These are phyloP conservation scores for Aureobasidium leucospermi DNA, from an alignment of 2,329 filamentous ascomycete genomes.

Conservation along the genomic window DNA sequence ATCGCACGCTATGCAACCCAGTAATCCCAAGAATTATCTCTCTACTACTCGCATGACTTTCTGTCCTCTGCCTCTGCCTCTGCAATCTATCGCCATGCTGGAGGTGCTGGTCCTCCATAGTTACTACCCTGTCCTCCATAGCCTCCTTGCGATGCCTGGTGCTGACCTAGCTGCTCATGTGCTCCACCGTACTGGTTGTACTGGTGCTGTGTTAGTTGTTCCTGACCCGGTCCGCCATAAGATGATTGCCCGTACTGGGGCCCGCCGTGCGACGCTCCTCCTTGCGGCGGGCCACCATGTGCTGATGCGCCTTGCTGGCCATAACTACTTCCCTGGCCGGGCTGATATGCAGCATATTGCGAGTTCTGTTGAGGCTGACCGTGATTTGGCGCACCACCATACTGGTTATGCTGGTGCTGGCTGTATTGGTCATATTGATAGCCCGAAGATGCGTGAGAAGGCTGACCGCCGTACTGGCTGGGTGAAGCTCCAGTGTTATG, in stretches of 20 bases:
- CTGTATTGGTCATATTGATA: slow-evolving; percentile 15
- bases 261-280: background rate
- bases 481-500: slow-evolving; percentile 19
- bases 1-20: slow-evolving; percentile 3
- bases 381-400: slow-evolving; percentile 17
- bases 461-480: slow-evolving; percentile 21
- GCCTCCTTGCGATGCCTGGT: slow-evolving; percentile 6
- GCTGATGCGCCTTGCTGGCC: slow-evolving; percentile 11
- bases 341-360: slow-evolving; percentile 17
- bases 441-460: slow-evolving; percentile 13
- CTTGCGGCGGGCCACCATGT: slow-evolving; percentile 10
- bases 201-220: slow-evolving; percentile 9
- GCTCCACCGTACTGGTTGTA: slow-evolving; percentile 13
- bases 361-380: slow-evolving; percentile 19
- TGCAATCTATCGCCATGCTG: slow-evolving; percentile 22
- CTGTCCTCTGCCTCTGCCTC: no score
- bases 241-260: background rate
- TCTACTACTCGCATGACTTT: background rate
- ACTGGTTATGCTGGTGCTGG: slow-evolving; percentile 17
- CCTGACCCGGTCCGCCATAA: slow-evolving; percentile 2
- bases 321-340: slow-evolving; percentile 18
- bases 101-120: slow-evolving; percentile 20
- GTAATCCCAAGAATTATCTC: background rate
- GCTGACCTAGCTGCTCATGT: background rate
- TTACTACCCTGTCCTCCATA: slow-evolving; percentile 14